Evolutionary conservation across 2,329 filamentous ascomycete genomes (phyloP), one percentile per base, ranked within the genome.

Genomic region (Endocalyx cinctus): DNA sequence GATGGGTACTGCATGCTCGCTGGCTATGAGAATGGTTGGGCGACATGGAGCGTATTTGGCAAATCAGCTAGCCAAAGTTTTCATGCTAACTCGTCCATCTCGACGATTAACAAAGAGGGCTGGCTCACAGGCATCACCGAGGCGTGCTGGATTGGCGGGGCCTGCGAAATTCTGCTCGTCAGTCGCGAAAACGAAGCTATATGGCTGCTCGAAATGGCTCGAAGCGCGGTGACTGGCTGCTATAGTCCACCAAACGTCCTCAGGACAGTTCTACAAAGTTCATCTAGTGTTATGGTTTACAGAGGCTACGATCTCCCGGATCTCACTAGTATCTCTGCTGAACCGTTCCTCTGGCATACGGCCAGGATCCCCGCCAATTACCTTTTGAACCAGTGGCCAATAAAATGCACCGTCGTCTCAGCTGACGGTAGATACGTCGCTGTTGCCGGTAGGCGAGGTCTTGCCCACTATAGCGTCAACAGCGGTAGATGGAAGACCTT

Each of bases 401-500:
- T 98, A 44, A 79, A 84, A 36, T 84, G 82, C 51, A 84, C 85
- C 13, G 87, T 90, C 29, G 84, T 95, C 33, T 97, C 92, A 2
- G 74, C 87, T 17, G 92, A 98, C 57, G 92, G 92, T 2, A 77
- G 89, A 59, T 98, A 97, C 62, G 78, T 97, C 29, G 92, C 92
- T 5, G 83, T 97, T n/a, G 89, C 92, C n/a, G 92, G 92, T 8
- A 79, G 85, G 42, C 78, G 89, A 47, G 92, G 92, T 1, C 70
- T 98, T 32, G 90, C 90, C 8, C 92, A 98, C 58, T 98, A 98
- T 61, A 97, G 92, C 52, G 79, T 96, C 41, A 84, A 84, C 46
- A 97, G 90, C 54, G 87, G 90, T 17, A 77, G 92, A 38, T 98
- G 92, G 92, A 96, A 94, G 57, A 94, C 84, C 0, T 98, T 98